Evolutionary conservation across 1,284 basidiomycete species (phyloP).

Genomic region (Inonotus obliquus): DNA sequence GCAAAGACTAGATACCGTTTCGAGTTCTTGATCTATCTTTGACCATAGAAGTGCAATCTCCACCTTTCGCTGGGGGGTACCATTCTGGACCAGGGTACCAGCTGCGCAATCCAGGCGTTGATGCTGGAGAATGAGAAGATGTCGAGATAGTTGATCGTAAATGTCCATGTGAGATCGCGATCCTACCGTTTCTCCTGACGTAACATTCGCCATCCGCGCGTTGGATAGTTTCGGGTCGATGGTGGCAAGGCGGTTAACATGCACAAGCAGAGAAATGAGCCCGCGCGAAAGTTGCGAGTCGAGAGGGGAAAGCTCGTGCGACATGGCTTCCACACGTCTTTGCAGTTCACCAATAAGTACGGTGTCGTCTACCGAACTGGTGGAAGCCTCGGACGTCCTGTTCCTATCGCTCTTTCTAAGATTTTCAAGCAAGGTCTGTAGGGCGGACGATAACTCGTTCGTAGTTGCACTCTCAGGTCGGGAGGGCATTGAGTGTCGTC

Average conservation of each 20-base stretch:
- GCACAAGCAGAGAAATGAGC: conserved; percentile 60
- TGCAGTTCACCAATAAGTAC: conserved; percentile 61
- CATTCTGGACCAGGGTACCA: conserved; percentile 26
- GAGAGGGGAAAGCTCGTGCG: conserved; percentile 36
- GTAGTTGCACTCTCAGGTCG: conserved; percentile 31
- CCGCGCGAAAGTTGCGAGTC: conserved; percentile 61
- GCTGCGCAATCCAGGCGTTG: conserved; percentile 40
- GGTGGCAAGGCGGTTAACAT: conserved; percentile 56
- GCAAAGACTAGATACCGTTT: conserved; percentile 60
- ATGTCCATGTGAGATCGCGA: conserved; percentile 36
- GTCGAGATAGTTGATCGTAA: conserved; percentile 59
- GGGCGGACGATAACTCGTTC: conserved; percentile 40
- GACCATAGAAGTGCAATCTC: conserved; percentile 70
- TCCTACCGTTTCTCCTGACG: conserved; percentile 19
- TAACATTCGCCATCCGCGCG: conserved; percentile 21
- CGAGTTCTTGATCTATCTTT: conserved; percentile 68
- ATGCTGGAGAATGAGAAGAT: conserved; percentile 62
- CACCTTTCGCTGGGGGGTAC: conserved; percentile 49
- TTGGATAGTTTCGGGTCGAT: conserved; percentile 25
- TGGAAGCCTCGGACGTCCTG: conserved; percentile 43
- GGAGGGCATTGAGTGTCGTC: conserved; percentile 59
- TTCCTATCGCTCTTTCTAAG: conserved; percentile 46
- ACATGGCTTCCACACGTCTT: conserved; percentile 45
- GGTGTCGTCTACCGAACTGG: conserved; percentile 36
- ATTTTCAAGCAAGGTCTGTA: conserved; percentile 60